Evolutionary conservation across 768 basidiomycete genomes (phyloP).

Genomic region (Jaapia argillacea): DNA sequence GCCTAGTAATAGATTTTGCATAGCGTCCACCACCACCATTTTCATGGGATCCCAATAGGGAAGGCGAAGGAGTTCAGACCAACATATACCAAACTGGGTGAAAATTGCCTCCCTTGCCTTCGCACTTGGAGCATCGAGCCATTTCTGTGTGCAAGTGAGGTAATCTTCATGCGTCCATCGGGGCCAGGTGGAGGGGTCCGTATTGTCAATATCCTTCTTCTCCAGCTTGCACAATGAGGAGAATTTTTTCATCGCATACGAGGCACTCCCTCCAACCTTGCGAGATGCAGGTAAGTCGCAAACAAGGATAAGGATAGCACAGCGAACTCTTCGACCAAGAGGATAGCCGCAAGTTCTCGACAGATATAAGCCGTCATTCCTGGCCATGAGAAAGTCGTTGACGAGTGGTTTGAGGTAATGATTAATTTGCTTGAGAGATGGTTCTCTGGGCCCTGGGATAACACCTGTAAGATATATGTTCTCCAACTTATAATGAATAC

Average conservation of each 20-base stretch:
- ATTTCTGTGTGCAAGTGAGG: constrained; percentile 1
- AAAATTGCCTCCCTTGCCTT: constrained; percentile 7
- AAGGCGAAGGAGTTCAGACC: constrained; percentile 13
- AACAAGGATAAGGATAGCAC: constrained; percentile 12
- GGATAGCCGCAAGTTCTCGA: constrained; percentile 8
- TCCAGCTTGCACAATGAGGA: constrained; percentile 19
- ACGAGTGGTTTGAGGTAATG: constrained; percentile 13
- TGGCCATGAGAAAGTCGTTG: constrained; percentile 10
- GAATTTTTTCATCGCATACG: constrained; percentile 13
- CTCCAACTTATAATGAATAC: constrained; percentile 21
- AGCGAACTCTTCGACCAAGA: constrained; percentile 4
- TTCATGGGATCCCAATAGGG: constrained; percentile 16
- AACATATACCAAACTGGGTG: constrained; percentile 14
- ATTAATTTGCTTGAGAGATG: constrained; percentile 11
- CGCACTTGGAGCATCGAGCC: constrained; percentile 10
- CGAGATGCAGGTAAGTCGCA: constrained; percentile 21
- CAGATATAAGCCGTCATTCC: constrained; percentile 9
- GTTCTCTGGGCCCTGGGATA: constrained; percentile 17
- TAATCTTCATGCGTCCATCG: not conserved
- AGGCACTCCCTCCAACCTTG: constrained; percentile 18
- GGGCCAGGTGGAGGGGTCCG: not conserved
- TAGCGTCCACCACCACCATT: constrained; percentile 13
- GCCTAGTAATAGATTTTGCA: constrained; percentile 16
- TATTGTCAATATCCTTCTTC: not conserved
- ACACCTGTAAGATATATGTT: constrained; percentile 19